Conservation (phyloP, 441 rosid genomes). For the Populus hybrid region DNA sequence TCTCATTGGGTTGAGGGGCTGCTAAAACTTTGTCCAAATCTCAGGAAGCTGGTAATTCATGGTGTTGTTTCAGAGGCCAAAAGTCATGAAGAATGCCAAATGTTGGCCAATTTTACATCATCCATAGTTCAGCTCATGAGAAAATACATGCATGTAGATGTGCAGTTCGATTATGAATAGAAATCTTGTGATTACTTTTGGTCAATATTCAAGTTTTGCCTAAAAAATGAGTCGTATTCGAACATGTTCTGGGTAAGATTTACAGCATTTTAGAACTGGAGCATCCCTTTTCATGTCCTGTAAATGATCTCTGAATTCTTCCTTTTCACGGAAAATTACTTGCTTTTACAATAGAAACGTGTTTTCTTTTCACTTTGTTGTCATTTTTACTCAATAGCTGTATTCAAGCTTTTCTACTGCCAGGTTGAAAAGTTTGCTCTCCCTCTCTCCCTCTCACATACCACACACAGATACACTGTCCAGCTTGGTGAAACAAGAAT, state of each 20-base stretch:
- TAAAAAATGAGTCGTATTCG: slow-evolving; percentile 14
- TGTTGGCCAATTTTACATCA: slow-evolving; percentile 63
- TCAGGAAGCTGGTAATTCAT: slow-evolving; percentile 57
- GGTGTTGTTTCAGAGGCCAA: slow-evolving; percentile 74
- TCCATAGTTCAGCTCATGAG: slow-evolving; percentile 71
- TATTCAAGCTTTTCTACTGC: neutral
- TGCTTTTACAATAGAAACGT: slow-evolving; percentile 8
- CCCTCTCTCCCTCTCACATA: neutral
- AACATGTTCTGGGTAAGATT: slow-evolving; percentile 21
- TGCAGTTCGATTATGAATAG: slow-evolving; percentile 66
- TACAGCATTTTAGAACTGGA: neutral
- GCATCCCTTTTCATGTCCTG: neutral
- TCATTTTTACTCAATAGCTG: neutral
- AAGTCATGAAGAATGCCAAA: slow-evolving; percentile 58
- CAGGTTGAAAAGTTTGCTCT: neutral
- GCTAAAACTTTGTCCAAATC: slow-evolving; percentile 61
- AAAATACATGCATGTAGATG: slow-evolving; percentile 62
- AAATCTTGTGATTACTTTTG: slow-evolving; percentile 5
- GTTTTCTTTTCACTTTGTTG: neutral
- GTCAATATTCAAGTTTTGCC: slow-evolving; percentile 22
- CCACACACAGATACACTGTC: neutral
- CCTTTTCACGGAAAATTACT: slow-evolving; percentile 9
- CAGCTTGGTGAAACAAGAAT: neutral
- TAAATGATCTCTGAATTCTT: slow-evolving; percentile 19
- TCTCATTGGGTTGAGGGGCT: slow-evolving; percentile 63